Evolutionary conservation across 1,139 yeast genomes (phyloP).

Genomic region (Scheffersomyces illinoinensis): DNA sequence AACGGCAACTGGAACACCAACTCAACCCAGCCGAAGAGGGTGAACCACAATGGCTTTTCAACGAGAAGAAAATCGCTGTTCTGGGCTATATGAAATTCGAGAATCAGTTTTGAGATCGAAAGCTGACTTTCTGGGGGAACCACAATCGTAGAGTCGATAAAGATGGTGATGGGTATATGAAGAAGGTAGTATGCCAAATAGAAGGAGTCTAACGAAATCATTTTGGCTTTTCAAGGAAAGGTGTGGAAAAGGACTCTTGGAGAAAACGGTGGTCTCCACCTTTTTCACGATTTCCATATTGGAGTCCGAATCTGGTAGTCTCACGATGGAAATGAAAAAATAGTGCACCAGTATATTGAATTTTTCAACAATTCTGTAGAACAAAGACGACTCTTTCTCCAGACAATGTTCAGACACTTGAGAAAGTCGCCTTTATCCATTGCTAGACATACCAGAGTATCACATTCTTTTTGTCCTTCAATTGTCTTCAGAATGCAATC

Average conservation of each 20-base stretch:
- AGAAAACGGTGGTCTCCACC: not conserved
- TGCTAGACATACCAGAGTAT: not conserved
- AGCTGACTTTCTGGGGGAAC: slow-evolving; percentile 56
- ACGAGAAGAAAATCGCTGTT: slow-evolving; percentile 73
- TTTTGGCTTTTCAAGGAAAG: not conserved
- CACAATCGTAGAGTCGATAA: slow-evolving; percentile 73
- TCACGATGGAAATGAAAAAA: not conserved
- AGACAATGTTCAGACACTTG: not conserved
- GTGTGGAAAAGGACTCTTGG: not conserved
- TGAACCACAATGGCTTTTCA: slow-evolving; percentile 65
- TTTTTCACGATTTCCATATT: not conserved
- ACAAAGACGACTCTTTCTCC: not conserved
- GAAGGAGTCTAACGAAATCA: slow-evolving; percentile 20
- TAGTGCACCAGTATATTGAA: not conserved
- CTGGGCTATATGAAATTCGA: slow-evolving; percentile 56
- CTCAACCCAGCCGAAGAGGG: slow-evolving; percentile 70
- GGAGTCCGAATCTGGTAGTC: not conserved
- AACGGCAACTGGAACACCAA: slow-evolving; percentile 75
- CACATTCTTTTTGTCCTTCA: not conserved
- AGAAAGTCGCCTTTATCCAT: not conserved
- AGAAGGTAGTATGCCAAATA: slow-evolving; percentile 38
- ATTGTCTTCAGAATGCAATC: not conserved
- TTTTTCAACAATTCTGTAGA: not conserved
- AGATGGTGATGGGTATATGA: slow-evolving; percentile 74
- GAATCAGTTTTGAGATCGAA: slow-evolving; percentile 46